Percentiles rank a stretch among this genome's conserved stretches.
These are phyloP conservation scores for Nothophoma quercina DNA, from an alignment of 2,329 filamentous ascomycete genomes.

Conservation along the genomic window DNA sequence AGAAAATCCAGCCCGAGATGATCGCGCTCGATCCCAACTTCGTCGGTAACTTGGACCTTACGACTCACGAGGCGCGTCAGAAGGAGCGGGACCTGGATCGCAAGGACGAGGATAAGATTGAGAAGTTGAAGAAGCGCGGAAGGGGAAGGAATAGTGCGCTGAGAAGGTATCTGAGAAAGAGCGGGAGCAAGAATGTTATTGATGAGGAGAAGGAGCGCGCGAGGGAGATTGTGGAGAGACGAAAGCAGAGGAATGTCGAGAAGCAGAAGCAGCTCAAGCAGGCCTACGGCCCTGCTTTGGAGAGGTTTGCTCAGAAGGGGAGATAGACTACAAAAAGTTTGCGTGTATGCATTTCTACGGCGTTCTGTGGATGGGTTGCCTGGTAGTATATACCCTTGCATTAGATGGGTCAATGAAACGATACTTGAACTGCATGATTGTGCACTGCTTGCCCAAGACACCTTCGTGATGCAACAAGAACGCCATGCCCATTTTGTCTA, in stretches of 20 bases:
- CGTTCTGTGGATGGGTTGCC: constrained; percentile 14
- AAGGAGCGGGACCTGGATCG: constrained; percentile 82
- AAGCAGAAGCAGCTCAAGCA: constrained; percentile 62
- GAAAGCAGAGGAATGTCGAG: constrained; percentile 63
- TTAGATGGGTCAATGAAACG: constrained; percentile 5
- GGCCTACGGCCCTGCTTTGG: constrained; percentile 84
- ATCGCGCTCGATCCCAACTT: constrained; percentile 93
- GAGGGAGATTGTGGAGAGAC: constrained; percentile 80
- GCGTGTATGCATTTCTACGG: constrained; percentile 18
- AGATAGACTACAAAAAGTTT: constrained; percentile 10
- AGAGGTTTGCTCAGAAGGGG: constrained; percentile 79
- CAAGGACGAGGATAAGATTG: constrained; percentile 66
- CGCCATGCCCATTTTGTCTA: constrained; percentile 29
- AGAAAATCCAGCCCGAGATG: constrained; percentile 97
- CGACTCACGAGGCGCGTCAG: constrained; percentile 77
- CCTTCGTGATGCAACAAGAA: constrained; percentile 8
- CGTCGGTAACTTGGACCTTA: constrained; percentile 84
- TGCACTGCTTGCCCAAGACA: too few species aligned
- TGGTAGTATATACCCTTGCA: constrained; percentile 22
- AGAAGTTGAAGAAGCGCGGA: constrained; percentile 75
- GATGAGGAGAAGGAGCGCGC: constrained; percentile 91
- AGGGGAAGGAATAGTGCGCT: constrained; percentile 89
- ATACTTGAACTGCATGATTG: background rate
- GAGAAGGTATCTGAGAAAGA: constrained; percentile 89
- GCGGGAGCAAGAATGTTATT: constrained; percentile 90